Conservation (phyloP, 225 moss, liverwort and hornwort species). For the Ulota crispa region DNA sequence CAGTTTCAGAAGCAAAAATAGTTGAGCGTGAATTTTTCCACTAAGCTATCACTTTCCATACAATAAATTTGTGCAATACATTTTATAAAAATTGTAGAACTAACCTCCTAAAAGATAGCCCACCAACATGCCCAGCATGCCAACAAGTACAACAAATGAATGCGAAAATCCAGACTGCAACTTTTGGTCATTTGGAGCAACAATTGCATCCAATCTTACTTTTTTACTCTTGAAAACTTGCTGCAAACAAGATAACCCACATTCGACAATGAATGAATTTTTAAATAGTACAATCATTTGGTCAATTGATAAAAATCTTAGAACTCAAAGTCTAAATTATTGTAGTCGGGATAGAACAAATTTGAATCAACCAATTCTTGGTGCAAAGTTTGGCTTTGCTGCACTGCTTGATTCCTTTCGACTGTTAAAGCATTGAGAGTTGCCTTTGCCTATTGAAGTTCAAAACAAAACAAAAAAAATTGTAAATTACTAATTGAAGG, state of each 20-base stretch:
- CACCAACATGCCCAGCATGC: conserved; percentile 85
- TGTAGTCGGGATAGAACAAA: no score
- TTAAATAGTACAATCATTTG: no score
- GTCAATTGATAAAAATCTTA: no score
- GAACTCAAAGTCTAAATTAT: no score
- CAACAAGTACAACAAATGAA: conserved; percentile 81
- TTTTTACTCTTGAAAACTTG: conserved; percentile 51
- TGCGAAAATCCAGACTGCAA: conserved; percentile 75
- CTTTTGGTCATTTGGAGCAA: conserved; percentile 70
- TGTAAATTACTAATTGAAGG: background rate
- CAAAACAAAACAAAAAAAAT: background rate
- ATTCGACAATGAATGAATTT: background rate
- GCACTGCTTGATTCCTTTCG: conserved; percentile 79
- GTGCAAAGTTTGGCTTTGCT: conserved; percentile 68
- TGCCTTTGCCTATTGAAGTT: conserved; percentile 61
- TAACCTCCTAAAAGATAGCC: conserved; percentile 72
- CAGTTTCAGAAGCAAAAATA: conserved; percentile 20
- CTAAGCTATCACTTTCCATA: conserved; percentile 37
- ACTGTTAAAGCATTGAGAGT: conserved; percentile 58
- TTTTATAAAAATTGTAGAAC: conserved; percentile 3
- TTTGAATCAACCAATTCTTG: conserved; percentile 71
- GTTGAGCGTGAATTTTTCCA: conserved; percentile 28
- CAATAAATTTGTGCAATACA: conserved; percentile 23
- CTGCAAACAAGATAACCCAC: conserved; percentile 24
- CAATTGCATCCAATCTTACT: conserved; percentile 47